Evolutionary conservation across 768 basidiomycete species (phyloP).

Genomic region (Tricholoma bakamatsutake): DNA sequence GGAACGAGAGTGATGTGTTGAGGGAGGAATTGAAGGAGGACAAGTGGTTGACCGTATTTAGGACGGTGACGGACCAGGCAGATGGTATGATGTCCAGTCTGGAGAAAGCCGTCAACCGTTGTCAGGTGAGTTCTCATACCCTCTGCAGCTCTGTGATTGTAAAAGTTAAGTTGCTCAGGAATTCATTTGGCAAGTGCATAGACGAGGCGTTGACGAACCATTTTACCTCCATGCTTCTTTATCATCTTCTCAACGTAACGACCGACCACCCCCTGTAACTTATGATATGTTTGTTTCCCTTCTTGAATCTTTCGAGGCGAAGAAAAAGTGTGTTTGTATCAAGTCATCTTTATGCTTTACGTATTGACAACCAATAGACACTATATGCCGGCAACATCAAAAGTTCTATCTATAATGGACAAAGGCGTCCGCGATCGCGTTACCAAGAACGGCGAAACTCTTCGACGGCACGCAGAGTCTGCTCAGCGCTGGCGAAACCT

Average conservation of each 20-base stretch:
- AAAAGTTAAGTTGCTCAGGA: slow-evolving; percentile 40
- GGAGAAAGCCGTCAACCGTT: slow-evolving; percentile 88
- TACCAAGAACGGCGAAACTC: slow-evolving; percentile 94
- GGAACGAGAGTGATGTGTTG: slow-evolving; percentile 73
- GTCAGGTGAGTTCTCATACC: slow-evolving; percentile 54
- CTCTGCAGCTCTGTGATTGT: slow-evolving; percentile 2
- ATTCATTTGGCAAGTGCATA: slow-evolving; percentile 81
- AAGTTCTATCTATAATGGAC: slow-evolving; percentile 89
- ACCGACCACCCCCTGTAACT: slow-evolving; percentile 39
- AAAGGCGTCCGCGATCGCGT: slow-evolving; percentile 91
- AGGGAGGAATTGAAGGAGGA: slow-evolving; percentile 95
- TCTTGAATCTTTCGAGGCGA: slow-evolving; percentile 75
- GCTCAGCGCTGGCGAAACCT: slow-evolving; percentile 80
- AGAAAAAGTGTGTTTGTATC: slow-evolving; percentile 63
- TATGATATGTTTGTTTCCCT: slow-evolving; percentile 62
- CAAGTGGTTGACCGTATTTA: slow-evolving; percentile 93
- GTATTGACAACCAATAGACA: slow-evolving; percentile 47
- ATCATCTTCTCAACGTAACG: slow-evolving; percentile 41
- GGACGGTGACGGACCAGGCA: slow-evolving; percentile 90
- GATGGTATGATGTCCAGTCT: slow-evolving; percentile 97
- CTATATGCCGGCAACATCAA: slow-evolving; percentile 90
- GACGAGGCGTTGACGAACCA: slow-evolving; percentile 42
- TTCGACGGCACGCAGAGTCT: slow-evolving; percentile 86
- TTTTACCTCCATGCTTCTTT: slow-evolving; percentile 39
- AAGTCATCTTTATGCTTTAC: slow-evolving; percentile 5